phyloP scores from a whole-genome alignment of 768 basidiomycete genomes.

The Leccinum obscurum region DNA sequence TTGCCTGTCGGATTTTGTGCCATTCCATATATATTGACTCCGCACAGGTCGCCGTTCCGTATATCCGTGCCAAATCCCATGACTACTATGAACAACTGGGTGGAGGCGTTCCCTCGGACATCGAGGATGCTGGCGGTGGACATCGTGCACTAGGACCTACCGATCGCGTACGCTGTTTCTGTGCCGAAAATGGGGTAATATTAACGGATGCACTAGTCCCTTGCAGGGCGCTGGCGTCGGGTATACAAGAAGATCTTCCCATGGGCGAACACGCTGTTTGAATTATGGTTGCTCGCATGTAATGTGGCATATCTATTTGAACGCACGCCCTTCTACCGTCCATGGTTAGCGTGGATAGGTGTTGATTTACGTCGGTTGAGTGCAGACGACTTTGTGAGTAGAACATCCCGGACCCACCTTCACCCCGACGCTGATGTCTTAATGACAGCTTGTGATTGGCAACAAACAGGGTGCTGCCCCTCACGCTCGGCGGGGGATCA shows the following conservation, averaged over 20 bases:
- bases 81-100: constrained; percentile 91
- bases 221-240: constrained; percentile 53
- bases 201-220: constrained; percentile 39
- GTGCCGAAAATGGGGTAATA: neutral
- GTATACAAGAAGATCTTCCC: constrained; percentile 79
- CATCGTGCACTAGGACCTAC: constrained; percentile 47
- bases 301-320: constrained; percentile 93
- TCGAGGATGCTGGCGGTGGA: constrained; percentile 52
- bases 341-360: constrained; percentile 88
- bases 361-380: constrained; percentile 80
- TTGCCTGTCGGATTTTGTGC: constrained; percentile 25
- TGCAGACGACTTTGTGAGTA: constrained; percentile 73
- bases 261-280: constrained; percentile 73
- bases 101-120: constrained; percentile 71
- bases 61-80: constrained; percentile 83
- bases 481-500: constrained; percentile 37
- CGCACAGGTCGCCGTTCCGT: constrained; percentile 76
- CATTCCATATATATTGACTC: neutral
- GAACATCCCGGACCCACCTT: constrained; percentile 2
- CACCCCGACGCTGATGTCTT: constrained; percentile 2
- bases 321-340: constrained; percentile 80
- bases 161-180: constrained; percentile 47
- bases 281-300: constrained; percentile 79
- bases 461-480: constrained; percentile 16
- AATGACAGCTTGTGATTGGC: constrained; percentile 18